Percentiles rank a stretch among this genome's conserved stretches.
Conservation (phyloP, 352 stramenopile genomes). For the Globisporangium cystogenes region DNA sequence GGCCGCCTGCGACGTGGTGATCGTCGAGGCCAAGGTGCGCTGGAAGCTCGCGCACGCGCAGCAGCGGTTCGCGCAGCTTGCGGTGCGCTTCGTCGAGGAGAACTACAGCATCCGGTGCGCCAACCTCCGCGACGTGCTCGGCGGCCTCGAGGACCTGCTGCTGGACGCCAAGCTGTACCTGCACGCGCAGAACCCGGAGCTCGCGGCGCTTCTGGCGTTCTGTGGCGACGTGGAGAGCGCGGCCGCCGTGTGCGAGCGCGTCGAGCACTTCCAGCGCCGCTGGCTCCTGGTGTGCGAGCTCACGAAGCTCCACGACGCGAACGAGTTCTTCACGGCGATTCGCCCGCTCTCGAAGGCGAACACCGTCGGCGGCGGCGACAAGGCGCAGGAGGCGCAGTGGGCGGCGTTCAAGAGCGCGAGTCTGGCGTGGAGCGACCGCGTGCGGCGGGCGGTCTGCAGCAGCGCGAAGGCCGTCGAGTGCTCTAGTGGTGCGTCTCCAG, state of each 20-base stretch:
- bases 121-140: constrained; percentile 21
- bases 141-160: constrained; percentile 26
- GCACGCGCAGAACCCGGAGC: constrained; percentile 34
- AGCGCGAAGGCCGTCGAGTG: constrained; percentile 10
- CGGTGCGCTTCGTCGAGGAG: constrained; percentile 23
- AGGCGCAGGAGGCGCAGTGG: constrained; percentile 11
- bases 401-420: constrained; percentile 10
- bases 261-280: constrained; percentile 35
- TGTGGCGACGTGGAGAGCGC: constrained; percentile 27
- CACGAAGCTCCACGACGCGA: constrained; percentile 46
- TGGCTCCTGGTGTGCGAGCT: constrained; percentile 42
- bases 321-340: constrained; percentile 56
- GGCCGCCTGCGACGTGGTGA: constrained; percentile 36
- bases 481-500: too few relatives aligned
- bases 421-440: constrained; percentile 7
- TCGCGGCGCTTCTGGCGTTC: constrained; percentile 25
- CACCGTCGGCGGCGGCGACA: constrained; percentile 2
- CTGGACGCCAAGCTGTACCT: constrained; percentile 31
- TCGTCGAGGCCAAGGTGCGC: constrained; percentile 45
- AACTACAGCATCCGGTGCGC: constrained; percentile 38
- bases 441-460: constrained; percentile 8
- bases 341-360: constrained; percentile 11
- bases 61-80: constrained; percentile 25
- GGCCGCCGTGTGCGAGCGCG: constrained; percentile 23
- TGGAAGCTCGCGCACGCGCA: constrained; percentile 25